Base-by-base conservation (phyloP, 2,329 filamentous ascomycete genomes). In the Boeremia lycopersici region DNA sequence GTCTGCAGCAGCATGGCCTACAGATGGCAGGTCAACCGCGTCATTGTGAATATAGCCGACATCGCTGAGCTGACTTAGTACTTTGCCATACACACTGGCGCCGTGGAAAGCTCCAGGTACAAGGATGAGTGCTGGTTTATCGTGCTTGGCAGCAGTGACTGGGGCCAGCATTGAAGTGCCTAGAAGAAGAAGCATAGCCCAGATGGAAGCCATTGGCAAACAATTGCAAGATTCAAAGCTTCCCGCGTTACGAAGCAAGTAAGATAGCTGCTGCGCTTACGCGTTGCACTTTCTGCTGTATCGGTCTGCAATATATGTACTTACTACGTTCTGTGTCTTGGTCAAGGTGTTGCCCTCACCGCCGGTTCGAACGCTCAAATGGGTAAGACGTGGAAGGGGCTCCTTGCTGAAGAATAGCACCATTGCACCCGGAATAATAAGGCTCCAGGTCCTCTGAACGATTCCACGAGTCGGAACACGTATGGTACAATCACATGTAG, bases 21-120 rank as follows among this genome's bases (percentile, higher is more conserved):
- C 61, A 9, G 68, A 72, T 12, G 65, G 68, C n/a, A 71, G 52
- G 13, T 61, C 49, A 35, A 69, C 41, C 8, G 60, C 42, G 19
- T 55, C 34, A 33, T 61, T 38, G 40, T 59, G 36, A 2, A 42
- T 3, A 44, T 70, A 71, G 25, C 60, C 53, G 7, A 34, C 34
- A 13, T 50, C 9, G 7, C 47, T 36, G 30, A 72, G 62, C 19
- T 23, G 38, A 1, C 9, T n/a, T 9, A 50, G 43, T 28, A 71
- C 61, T 38, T 65, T 38, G 19, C 60, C 46, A 42, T 61, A 70
- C 0, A 65, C 56, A n/a, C 29, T 35, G 4, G 60, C 51, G 29
- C 30, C 41, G 53, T 69, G 65, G 50, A 69, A 71, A n/a, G 66
- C 63, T 17, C 50, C 57, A 1, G 51, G 57, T 1, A 62, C 54